These are phyloP conservation scores for Marasmius fiardii DNA, from an alignment of 1,284 basidiomycete genomes.

Conservation along the genomic window DNA sequence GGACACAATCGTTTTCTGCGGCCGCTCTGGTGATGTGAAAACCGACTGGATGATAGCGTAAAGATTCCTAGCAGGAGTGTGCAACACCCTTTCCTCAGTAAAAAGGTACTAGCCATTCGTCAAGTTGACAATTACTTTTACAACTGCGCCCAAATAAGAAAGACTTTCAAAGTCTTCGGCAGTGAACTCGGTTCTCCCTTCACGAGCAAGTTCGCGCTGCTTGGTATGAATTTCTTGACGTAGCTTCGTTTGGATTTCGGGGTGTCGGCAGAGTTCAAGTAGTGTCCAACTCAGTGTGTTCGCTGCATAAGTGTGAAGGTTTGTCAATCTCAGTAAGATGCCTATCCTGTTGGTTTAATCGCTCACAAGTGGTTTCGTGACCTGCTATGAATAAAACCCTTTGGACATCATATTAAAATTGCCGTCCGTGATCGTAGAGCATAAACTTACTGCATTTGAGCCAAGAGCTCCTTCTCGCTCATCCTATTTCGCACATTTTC, in stretches of 20 bases:
- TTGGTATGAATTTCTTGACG: conserved; percentile 1
- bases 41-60: conserved; percentile 34
- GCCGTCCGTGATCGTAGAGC: background rate
- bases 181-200: background rate
- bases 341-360: no score
- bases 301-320: background rate
- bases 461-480: background rate
- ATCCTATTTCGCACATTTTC: background rate
- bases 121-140: conserved; percentile 14
- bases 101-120: no score
- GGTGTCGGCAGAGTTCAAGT: background rate
- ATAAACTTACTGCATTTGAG: background rate
- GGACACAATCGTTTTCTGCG: conserved; percentile 33
- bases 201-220: background rate
- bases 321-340: background rate
- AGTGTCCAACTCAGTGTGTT: conserved; percentile 1
- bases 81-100: no score
- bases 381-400: conserved; percentile 3
- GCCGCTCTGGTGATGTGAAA: conserved; percentile 26
- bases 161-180: conserved; percentile 26
- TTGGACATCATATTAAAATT: background rate
- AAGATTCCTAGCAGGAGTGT: conserved; percentile 37
- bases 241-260: conserved; percentile 1
- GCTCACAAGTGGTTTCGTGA: background rate
- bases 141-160: conserved; percentile 17